Evolutionary conservation across 441 rosid genomes (phyloP).

Genomic region (Croton setiger): DNA sequence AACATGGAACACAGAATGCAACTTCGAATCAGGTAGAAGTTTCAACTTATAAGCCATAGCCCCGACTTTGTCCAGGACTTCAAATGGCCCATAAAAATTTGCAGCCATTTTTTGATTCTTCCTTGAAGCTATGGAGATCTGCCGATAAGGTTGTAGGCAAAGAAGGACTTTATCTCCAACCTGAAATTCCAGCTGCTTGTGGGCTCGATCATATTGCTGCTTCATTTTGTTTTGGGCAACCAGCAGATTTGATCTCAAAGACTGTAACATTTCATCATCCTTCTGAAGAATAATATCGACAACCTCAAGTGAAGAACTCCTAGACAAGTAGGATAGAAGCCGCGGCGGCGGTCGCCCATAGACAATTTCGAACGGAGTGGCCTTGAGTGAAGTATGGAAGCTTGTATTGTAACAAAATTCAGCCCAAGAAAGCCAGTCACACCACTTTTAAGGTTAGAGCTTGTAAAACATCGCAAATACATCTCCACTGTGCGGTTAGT

Average conservation of each 20-base stretch:
- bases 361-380: background rate
- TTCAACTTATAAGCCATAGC: background rate
- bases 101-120: too few relatives aligned
- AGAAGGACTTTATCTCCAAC: background rate
- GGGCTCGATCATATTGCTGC: background rate
- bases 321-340: background rate
- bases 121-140: background rate
- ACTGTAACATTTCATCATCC: background rate
- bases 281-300: background rate
- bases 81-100: slow-evolving; percentile 2
- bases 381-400: background rate
- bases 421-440: background rate
- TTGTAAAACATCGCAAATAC: too few relatives aligned
- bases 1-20: background rate
- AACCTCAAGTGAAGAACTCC: background rate
- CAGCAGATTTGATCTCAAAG: background rate
- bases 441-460: background rate
- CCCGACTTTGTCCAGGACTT: background rate
- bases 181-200: background rate
- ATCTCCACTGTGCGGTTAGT: background rate
- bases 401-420: background rate
- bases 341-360: background rate
- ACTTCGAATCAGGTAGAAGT: background rate
- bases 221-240: background rate
- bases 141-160: background rate